Conservation (phyloP, 2,329 filamentous ascomycete species). For the Alternaria brassicicola region DNA sequence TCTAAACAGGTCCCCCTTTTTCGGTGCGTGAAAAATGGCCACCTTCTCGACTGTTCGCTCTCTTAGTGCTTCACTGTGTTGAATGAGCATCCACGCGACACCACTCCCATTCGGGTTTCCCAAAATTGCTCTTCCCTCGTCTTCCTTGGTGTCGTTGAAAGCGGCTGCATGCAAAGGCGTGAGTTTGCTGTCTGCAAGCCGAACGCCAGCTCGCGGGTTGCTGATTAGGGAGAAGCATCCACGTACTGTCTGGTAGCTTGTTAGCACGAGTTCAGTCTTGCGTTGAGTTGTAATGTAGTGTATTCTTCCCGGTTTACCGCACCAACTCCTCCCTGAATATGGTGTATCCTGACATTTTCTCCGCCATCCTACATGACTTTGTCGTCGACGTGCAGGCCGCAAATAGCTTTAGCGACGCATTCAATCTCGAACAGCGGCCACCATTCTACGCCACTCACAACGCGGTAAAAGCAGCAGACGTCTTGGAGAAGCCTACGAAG, state of each 20-base stretch:
- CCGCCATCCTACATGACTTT: neutral
- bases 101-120: conserved; percentile 14
- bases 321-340: neutral
- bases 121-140: conserved; percentile 17
- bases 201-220: neutral
- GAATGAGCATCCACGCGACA: conserved; percentile 8
- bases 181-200: neutral
- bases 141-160: neutral
- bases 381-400: neutral
- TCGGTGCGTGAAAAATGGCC: conserved; percentile 7
- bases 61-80: conserved; percentile 6
- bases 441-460: neutral
- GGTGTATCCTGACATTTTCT: neutral
- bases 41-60: conserved; percentile 1
- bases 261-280: neutral
- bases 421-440: neutral
- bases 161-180: neutral
- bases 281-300: neutral
- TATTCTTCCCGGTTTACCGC: neutral
- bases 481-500: neutral
- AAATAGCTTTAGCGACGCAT: neutral
- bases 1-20: neutral
- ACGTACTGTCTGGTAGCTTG: neutral
- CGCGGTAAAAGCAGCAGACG: neutral
- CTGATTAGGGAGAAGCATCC: neutral